phyloP scores from a whole-genome alignment of 768 basidiomycete species.

The Podaxis carcinomalis region DNA sequence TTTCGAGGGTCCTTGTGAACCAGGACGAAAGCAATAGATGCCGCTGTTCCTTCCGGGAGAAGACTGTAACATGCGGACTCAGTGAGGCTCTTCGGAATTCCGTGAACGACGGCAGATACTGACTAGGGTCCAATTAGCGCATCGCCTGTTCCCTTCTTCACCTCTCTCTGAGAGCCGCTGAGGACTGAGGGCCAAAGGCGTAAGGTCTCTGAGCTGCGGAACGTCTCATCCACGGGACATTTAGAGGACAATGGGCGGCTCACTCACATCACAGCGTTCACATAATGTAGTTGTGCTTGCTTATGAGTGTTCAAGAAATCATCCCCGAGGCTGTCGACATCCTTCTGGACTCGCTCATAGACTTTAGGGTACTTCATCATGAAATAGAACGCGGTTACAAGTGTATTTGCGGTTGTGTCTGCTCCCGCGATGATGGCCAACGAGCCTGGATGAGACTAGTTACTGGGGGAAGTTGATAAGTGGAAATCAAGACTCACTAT shows the following conservation, averaged over 20 bases:
- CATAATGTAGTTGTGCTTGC: constrained; percentile 21
- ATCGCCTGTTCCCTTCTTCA: constrained; percentile 25
- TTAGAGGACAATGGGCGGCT: not conserved
- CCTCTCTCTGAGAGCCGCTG: constrained; percentile 29
- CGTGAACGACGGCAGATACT: not conserved
- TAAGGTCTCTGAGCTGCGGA: constrained; percentile 31
- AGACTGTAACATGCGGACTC: constrained; percentile 20
- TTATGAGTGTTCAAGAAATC: constrained; percentile 17
- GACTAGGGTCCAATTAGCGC: constrained; percentile 18
- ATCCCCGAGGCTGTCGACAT: constrained; percentile 21
- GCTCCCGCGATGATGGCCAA: constrained; percentile 29
- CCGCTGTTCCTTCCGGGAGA: constrained; percentile 36
- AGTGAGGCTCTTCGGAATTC: not conserved
- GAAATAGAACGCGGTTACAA: constrained; percentile 24
- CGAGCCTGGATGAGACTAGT: constrained; percentile 4
- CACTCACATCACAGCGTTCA: constrained; percentile 33
- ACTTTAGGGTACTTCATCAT: constrained; percentile 22
- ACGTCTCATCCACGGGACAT: not conserved
- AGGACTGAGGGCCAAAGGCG: constrained; percentile 33
- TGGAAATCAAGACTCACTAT: constrained; percentile 10
- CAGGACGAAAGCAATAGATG: constrained; percentile 30
- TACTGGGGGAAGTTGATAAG: not conserved
- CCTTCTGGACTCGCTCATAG: constrained; percentile 20
- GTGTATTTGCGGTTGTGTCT: constrained; percentile 25
- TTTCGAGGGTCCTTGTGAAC: constrained; percentile 34